Base-by-base conservation (phyloP, 192 early-diverging fungal species). In the Entophlyctis helioformis region DNA sequence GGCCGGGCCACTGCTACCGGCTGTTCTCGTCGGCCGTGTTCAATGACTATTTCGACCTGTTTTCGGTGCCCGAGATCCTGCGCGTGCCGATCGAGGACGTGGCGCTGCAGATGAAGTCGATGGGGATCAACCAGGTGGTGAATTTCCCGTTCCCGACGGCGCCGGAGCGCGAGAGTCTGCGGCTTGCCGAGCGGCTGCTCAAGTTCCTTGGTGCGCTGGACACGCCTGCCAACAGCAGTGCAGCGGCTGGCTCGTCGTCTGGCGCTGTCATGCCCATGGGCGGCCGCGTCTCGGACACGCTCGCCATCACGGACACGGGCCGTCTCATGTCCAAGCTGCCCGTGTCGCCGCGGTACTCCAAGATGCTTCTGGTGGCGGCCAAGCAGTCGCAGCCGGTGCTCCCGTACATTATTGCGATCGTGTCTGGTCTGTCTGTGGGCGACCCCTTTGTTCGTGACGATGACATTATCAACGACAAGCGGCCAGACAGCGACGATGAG, bases 71-170 rank as follows among this genome's bases (percentile, higher is more conserved):
- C 10, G 94, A 98, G 60, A 92, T 98, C 44, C 60, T 87, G 58
- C 72, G 86, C 34, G 84, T 93, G 66, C 91, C 96, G 2, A 93
- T 99, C 39, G 90, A 95, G 59, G 89, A 86, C 37, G 89, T 97
- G 10, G 87, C 97, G 7, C 67, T 99, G 36, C 86, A 87, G 52
- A 97, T 99, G 94, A 99, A 99, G 67, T 64, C 81, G 15, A 99
- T 99, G 93, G 80, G 84, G 46, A 87, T 99, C 49, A 81, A 91
- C 46, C 85, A 87, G 46, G 91, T 99, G 7, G 66, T 80, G 49
- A 89, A 89, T 51, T 99, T 99, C 59, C 96, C 96, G 25, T 99
- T 97, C 67, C 93, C 94, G 5, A 97, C 94, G 8, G 86, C 91
- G 26, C 96, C 96, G 26, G 76, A 74, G 27, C 59, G 70, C 5